Evolutionary conservation across 2,329 filamentous ascomycete genomes (phyloP).

Genomic region (Alternaria metachromatica): DNA sequence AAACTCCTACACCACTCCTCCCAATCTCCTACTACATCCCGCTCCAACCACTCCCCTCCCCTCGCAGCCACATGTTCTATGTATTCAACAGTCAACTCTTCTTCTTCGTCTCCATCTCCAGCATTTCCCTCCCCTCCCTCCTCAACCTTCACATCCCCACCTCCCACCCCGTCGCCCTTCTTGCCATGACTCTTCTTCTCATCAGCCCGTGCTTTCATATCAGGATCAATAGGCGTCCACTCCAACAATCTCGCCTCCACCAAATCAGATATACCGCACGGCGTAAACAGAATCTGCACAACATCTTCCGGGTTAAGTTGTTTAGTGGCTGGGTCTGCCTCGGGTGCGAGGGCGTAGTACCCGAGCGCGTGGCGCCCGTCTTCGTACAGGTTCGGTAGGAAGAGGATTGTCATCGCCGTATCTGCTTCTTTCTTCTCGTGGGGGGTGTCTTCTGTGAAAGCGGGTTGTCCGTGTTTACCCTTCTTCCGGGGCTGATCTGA

Average conservation of each 20-base stretch:
- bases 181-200: neutral
- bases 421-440: neutral
- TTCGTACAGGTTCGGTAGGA: conserved; percentile 26
- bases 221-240: neutral
- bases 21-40: conserved; percentile 1
- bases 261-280: conserved; percentile 12
- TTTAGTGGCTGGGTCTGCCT: neutral
- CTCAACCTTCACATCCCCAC: neutral
- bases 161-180: neutral
- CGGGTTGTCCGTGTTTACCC: too few relatives aligned
- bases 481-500: too few relatives aligned
- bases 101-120: neutral
- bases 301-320: neutral
- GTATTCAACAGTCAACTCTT: neutral
- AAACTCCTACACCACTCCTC: neutral
- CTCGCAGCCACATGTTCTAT: conserved; percentile 8
- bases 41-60: conserved; percentile 12
- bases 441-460: conserved; percentile 2
- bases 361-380: conserved; percentile 22
- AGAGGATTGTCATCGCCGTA: conserved; percentile 4
- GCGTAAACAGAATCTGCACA: conserved; percentile 13
- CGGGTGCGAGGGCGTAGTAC: conserved; percentile 2
- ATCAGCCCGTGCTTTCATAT: neutral
- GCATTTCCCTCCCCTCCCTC: too few relatives aligned
- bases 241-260: conserved; percentile 6